These are phyloP conservation scores for Cyberlindnera maritima DNA, from an alignment of 805 yeast species.

Conservation along the genomic window DNA sequence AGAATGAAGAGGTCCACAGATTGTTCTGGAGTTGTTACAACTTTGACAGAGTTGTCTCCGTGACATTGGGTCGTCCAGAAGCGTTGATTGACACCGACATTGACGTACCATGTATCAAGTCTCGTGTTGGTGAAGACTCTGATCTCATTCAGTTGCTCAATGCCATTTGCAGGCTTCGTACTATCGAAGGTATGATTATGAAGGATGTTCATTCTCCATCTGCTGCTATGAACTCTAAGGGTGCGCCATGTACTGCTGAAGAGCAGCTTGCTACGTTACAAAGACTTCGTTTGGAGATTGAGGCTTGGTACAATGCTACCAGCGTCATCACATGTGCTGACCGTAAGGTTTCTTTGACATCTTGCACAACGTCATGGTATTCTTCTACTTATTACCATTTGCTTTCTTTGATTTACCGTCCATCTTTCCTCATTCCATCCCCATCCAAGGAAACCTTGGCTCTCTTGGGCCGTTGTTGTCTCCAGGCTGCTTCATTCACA, in stretches of 20 bases:
- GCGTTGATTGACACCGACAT: conserved; percentile 50
- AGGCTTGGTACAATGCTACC: conserved; percentile 33
- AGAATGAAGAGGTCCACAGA: conserved; percentile 33
- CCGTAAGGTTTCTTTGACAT: conserved; percentile 10
- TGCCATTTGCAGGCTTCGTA: conserved; percentile 41
- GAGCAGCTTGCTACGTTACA: conserved; percentile 6
- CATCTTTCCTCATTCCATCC: conserved; percentile 45
- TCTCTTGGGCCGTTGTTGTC: conserved; percentile 43
- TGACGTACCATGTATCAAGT: conserved; percentile 40
- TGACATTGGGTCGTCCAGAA: conserved; percentile 47
- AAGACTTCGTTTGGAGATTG: conserved; percentile 26
- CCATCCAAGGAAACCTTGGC: conserved; percentile 40
- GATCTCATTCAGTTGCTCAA: conserved; percentile 40
- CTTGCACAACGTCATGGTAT: conserved; percentile 31
- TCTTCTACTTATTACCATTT: conserved; percentile 44
- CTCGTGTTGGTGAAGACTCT: conserved; percentile 38
- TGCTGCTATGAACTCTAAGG: conserved; percentile 28
- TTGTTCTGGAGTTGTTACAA: conserved; percentile 49
- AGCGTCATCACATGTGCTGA: conserved; percentile 18
- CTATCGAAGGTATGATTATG: conserved; percentile 46
- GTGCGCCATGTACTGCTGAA: conserved; percentile 2
- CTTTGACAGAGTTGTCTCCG: conserved; percentile 46
- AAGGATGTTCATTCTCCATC: conserved; percentile 44
- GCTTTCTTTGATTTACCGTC: conserved; percentile 45
- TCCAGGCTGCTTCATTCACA: conserved; percentile 44